phyloP scores from a whole-genome alignment of 2,329 filamentous ascomycete species.

The Graphilbum sp. region DNA sequence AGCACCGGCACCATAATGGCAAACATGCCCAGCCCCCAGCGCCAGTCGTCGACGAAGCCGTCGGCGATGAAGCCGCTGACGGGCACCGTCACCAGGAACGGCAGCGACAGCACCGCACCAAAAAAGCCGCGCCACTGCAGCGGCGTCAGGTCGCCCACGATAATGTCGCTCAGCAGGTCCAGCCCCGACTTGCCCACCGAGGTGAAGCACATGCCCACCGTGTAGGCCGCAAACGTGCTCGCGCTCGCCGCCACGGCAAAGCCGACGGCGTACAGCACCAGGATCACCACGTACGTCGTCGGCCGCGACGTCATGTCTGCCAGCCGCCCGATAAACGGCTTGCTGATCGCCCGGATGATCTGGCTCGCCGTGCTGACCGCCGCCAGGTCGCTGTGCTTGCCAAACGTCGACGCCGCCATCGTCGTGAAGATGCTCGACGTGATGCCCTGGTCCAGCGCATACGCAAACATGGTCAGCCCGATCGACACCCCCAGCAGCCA shows the following conservation, averaged over 20 bases:
- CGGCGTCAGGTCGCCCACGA: constrained; percentile 20
- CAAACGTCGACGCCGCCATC: constrained; percentile 19
- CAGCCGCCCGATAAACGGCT: constrained; percentile 22
- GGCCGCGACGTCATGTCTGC: constrained; percentile 21
- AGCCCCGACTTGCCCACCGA: constrained; percentile 21
- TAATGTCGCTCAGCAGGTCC: constrained; percentile 20
- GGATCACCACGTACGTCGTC: constrained; percentile 21
- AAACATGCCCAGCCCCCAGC: constrained; percentile 48
- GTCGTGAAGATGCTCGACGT: constrained; percentile 18
- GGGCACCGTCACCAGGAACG: constrained; percentile 20
- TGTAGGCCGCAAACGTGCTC: constrained; percentile 17
- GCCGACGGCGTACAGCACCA: constrained; percentile 21
- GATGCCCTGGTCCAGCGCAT: constrained; percentile 21
- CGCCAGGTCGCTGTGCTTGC: constrained; percentile 16
- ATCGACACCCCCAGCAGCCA: constrained; percentile 23
- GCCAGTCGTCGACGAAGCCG: constrained; percentile 26
- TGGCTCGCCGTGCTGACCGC: constrained; percentile 17
- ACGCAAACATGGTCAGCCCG: constrained; percentile 19
- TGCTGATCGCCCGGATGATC: constrained; percentile 22
- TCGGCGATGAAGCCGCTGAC: constrained; percentile 26
- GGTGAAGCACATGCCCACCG: constrained; percentile 19
- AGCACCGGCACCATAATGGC: constrained; percentile 37
- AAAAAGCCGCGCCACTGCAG: constrained; percentile 22
- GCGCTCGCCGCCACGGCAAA: constrained; percentile 20
- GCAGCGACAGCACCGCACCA: constrained; percentile 13